Percentiles rank a stretch among this genome's conserved stretches.
Conservation (phyloP, 2,329 filamentous ascomycete species). For the Aspergillus fischeri region DNA sequence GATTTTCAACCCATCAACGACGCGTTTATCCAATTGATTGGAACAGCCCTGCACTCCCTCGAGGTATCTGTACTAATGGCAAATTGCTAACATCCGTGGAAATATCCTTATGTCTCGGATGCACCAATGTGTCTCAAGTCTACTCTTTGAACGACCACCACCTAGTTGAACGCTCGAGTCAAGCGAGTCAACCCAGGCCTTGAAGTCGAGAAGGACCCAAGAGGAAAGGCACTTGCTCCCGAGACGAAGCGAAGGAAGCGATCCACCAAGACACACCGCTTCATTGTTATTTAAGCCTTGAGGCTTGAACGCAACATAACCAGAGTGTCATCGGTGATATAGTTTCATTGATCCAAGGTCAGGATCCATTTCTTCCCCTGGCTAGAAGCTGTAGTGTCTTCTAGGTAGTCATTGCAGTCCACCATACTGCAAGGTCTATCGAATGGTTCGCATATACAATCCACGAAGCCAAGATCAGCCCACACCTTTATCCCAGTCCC, state of each 20-base stretch:
- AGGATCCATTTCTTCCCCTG: not conserved
- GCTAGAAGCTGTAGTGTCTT: not conserved
- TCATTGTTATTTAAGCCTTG: not conserved
- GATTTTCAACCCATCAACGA: not conserved
- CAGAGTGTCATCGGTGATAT: not conserved
- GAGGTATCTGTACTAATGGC: too few species aligned
- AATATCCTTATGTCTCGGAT: too few species aligned
- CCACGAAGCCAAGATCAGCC: not conserved
- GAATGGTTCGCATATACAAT: not conserved
- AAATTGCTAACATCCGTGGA: too few species aligned
- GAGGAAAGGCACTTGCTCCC: too few species aligned
- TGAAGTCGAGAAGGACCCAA: too few species aligned
- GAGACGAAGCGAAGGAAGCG: too few species aligned
- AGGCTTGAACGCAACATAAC: not conserved
- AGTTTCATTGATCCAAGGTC: not conserved
- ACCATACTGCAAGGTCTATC: not conserved
- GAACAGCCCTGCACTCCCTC: too few species aligned
- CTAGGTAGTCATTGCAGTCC: not conserved
- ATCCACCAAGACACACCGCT: constrained; percentile 1
- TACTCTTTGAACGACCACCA: too few species aligned
- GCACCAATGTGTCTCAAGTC: too few species aligned
- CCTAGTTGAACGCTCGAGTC: too few species aligned
- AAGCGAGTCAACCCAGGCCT: too few species aligned
- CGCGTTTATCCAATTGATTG: too few species aligned
- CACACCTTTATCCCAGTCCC: not conserved